Evolutionary conservation across 257 asterid species (phyloP).

Genomic region (Penstemon davidsonii): DNA sequence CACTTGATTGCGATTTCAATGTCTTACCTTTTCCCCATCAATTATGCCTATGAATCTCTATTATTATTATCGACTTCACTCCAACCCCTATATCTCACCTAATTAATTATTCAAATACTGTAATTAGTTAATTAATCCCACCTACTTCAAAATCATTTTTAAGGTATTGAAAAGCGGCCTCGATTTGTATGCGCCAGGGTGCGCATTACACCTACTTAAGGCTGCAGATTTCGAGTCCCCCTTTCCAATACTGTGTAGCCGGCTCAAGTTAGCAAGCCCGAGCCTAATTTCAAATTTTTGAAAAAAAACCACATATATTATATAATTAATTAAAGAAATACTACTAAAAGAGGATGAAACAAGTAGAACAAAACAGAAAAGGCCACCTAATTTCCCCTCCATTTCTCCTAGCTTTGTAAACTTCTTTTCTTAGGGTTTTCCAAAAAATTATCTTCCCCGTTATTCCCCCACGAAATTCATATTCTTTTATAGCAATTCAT

Average conservation of each 20-base stretch:
- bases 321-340: background rate
- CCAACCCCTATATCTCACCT: conserved; percentile 14
- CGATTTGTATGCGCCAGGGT: conserved; percentile 32
- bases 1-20: conserved; percentile 46
- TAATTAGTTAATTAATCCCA: conserved; percentile 22
- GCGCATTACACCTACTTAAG: conserved; percentile 34
- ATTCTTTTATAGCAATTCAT: background rate
- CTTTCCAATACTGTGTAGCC: conserved; percentile 11
- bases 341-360: background rate
- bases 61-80: conserved; percentile 27
- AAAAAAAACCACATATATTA: conserved; percentile 3
- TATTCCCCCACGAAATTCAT: conserved; percentile 1
- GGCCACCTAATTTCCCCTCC: conserved; percentile 60
- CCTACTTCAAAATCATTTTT: background rate
- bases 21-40: conserved; percentile 41
- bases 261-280: conserved; percentile 40
- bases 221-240: conserved; percentile 20
- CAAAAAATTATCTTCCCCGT: conserved; percentile 7
- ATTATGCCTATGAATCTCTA: conserved; percentile 41
- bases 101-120: conserved; percentile 23
- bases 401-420: conserved; percentile 32
- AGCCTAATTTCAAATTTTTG: conserved; percentile 38
- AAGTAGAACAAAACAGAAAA: conserved; percentile 31
- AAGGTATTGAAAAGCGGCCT: conserved; percentile 12
- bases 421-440: conserved; percentile 41